A percentile compares a stretch with the other conserved stretches of the same genome.
These are phyloP conservation scores for Penicillium diatomitis DNA, from an alignment of 495 filamentous ascomycete genomes.

Conservation along the genomic window DNA sequence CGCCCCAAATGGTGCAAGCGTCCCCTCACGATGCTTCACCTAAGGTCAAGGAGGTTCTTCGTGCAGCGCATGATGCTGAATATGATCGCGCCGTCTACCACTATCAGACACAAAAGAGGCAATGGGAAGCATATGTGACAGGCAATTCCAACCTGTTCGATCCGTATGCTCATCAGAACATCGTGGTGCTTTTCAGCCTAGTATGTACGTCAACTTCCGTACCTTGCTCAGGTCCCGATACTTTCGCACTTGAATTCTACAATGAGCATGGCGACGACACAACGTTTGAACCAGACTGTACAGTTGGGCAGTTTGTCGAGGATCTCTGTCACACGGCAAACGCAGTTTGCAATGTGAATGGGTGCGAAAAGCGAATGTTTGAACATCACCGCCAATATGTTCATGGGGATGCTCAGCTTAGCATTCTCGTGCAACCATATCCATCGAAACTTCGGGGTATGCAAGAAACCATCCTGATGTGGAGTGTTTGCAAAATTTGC, in stretches of 20 bases:
- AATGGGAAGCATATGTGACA: conserved; percentile 89
- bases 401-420: conserved; percentile 89
- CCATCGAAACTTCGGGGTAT: conserved; percentile 59
- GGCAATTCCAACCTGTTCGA: conserved; percentile 82
- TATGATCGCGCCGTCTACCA: conserved; percentile 92
- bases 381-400: conserved; percentile 97
- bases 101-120: conserved; percentile 86
- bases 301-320: conserved; percentile 92
- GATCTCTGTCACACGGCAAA: conserved; percentile 72
- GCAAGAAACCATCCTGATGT: conserved; percentile 85
- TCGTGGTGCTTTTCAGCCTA: conserved; percentile 87
- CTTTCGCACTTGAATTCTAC: conserved; percentile 84
- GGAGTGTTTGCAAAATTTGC: conserved; percentile 91
- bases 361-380: conserved; percentile 80
- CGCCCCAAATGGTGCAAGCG: conserved; percentile 87
- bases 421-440: conserved; percentile 73
- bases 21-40: conserved; percentile 65
- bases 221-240: conserved; percentile 81
- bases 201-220: conserved; percentile 86
- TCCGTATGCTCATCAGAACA: conserved; percentile 88
- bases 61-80: conserved; percentile 90
- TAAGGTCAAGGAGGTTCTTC: conserved; percentile 85
- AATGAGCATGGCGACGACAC: conserved; percentile 65
- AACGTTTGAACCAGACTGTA: conserved; percentile 74
- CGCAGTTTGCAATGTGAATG: conserved; percentile 66